These are phyloP conservation scores for Gloeostereum incarnatum DNA, from an alignment of 768 basidiomycete species.

Conservation along the genomic window DNA sequence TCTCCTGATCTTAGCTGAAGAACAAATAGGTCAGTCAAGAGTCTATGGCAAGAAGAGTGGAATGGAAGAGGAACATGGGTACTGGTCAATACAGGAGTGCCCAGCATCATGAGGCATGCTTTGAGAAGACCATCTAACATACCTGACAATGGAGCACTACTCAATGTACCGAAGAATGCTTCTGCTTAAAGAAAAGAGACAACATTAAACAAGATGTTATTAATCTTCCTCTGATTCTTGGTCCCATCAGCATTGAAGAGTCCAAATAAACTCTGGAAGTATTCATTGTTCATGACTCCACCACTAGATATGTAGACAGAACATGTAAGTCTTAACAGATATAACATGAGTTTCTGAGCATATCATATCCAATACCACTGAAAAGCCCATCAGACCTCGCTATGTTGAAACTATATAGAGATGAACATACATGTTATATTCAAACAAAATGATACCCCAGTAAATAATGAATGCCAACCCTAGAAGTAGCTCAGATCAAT, in stretches of 20 bases:
- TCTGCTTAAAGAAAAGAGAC: slow-evolving; percentile 85
- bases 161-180: slow-evolving; percentile 81
- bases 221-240: slow-evolving; percentile 27
- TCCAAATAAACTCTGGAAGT: slow-evolving; percentile 58
- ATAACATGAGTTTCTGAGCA: no score
- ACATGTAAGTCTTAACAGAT: no score
- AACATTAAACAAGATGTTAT: slow-evolving; percentile 68
- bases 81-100: no score
- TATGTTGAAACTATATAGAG: background rate
- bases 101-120: no score
- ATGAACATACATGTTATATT: slow-evolving; percentile 39
- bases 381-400: no score
- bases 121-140: no score
- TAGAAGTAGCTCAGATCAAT: slow-evolving; percentile 11
- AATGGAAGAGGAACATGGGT: background rate
- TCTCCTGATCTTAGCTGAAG: slow-evolving; percentile 54
- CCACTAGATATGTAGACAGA: no score
- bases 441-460: slow-evolving; percentile 50
- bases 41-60: background rate
- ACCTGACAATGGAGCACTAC: slow-evolving; percentile 65
- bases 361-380: slow-evolving; percentile 20
- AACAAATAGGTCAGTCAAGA: background rate
- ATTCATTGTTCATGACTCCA: slow-evolving; percentile 55
- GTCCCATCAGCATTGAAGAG: no score
- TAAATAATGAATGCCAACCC: slow-evolving; percentile 44